Base-by-base conservation (phyloP, 345 rosid genomes). In the Citrus medica region DNA sequence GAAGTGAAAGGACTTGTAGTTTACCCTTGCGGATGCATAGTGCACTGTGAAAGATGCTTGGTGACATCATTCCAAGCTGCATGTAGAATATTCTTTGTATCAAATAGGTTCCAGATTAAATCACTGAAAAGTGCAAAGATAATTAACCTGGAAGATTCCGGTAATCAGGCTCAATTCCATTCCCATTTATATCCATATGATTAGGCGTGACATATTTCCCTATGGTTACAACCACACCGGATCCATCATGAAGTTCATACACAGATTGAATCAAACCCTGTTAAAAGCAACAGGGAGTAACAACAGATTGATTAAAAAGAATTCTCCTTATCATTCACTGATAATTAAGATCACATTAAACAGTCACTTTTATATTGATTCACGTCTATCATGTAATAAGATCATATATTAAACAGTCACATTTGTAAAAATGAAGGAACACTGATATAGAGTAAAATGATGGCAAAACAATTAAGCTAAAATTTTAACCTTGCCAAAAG, bases 231-330 rank as follows among this genome's bases (percentile, higher is more conserved):
- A 89, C 95, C 69, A 95, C 91, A 66, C 98, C 99, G 65, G 98
- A 95, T 60, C 99, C 97, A 83, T 95, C 99, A 56, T 79, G 79
- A 79, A 93, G 99, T 76, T 95, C 99, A 55, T 84, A 95, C 55
- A 95, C 98, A 1, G 98, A 92, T 51, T 95, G 97, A 80, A 95
- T 95, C 86, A 93, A 83, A 71, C 98, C 98, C 99, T 92, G 86
- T 60, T 37, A 82, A 82, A 71, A 69, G 33, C n/a, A 71, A 32
- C 37, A 51, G 32, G 1, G 46, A 25, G 21, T 12, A 1, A 51
- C 33, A 82, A 77, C 71, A 78, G 59, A 72, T 48, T 51, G 75
- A 24, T 56, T 32, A 63, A 61, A 73, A 59, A 38, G 13, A 64
- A 38, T 46, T 21, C 19, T 19, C 2, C 27, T 63, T 42, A 51